phyloP scores from a whole-genome alignment of 306 rosid species.

The Prunus dulcis region DNA sequence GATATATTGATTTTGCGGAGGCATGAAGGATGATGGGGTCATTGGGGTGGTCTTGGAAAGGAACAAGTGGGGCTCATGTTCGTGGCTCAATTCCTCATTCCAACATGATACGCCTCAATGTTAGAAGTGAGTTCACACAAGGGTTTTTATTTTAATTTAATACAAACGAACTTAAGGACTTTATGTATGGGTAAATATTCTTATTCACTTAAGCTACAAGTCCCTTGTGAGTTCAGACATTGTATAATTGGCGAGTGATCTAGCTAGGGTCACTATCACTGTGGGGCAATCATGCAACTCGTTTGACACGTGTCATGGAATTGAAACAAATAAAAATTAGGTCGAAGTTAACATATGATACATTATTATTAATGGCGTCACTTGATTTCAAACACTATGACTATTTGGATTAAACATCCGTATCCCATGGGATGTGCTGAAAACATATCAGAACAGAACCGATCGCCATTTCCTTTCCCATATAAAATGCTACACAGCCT shows the following conservation, averaged over 20 bases:
- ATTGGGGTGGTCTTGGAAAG: neutral
- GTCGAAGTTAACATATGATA: too few species aligned
- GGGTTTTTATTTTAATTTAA: too few species aligned
- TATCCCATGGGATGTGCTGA: neutral
- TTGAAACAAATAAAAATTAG: too few species aligned
- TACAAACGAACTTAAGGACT: too few species aligned
- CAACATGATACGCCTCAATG: neutral
- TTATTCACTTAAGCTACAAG: too few species aligned
- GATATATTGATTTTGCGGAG: neutral
- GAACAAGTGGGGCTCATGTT: neutral
- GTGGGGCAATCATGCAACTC: neutral
- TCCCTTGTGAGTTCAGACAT: too few species aligned
- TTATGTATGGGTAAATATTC: too few species aligned
- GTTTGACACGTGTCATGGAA: neutral
- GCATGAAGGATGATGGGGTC: neutral
- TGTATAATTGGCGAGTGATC: neutral
- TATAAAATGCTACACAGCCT: neutral
- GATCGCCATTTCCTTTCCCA: neutral
- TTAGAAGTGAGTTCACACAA: neutral
- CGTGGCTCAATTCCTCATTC: neutral
- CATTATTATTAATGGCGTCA: too few species aligned
- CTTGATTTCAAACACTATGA: too few species aligned
- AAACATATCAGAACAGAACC: neutral
- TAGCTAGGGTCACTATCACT: neutral
- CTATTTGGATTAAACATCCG: neutral